These are phyloP conservation scores for Trypanosomatidae sp. DNA, from an alignment of 208 protist species.

Conservation along the genomic window DNA sequence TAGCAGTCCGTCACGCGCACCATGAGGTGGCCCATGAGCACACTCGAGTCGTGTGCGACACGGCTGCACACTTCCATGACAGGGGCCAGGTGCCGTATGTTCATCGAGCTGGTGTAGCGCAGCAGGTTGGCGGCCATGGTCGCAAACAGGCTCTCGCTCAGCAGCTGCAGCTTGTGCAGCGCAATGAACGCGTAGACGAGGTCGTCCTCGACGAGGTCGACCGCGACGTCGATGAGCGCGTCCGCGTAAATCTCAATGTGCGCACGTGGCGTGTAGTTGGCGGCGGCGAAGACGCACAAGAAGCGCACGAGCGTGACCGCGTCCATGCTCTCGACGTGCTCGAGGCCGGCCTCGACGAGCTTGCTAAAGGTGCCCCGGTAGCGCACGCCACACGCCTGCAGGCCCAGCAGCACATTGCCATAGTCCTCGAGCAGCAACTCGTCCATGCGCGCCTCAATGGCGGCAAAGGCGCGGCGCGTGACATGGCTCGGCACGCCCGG, in stretches of 20 bases:
- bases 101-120: conserved; percentile 23
- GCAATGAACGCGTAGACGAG: conserved; percentile 69
- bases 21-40: conserved; percentile 48
- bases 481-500: conserved; percentile 43
- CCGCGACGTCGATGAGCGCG: conserved; percentile 55
- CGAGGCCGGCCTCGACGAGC: conserved; percentile 52
- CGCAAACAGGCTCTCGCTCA: conserved; percentile 54
- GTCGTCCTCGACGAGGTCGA: conserved; percentile 41
- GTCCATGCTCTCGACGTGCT: conserved; percentile 75
- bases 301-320: conserved; percentile 49
- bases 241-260: conserved; percentile 84
- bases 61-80: conserved; percentile 81
- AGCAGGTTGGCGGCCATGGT: conserved; percentile 23
- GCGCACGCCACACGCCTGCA: conserved; percentile 21
- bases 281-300: conserved; percentile 36
- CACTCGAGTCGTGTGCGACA: conserved; percentile 28
- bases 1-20: conserved; percentile 51
- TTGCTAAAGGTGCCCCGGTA: conserved; percentile 37
- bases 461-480: conserved; percentile 18
- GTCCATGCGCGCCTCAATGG: conserved; percentile 22
- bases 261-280: conserved; percentile 49
- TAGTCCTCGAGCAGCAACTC: conserved; percentile 79
- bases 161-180: conserved; percentile 41
- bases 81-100: conserved; percentile 33
- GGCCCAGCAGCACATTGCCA: conserved; percentile 22